Evolutionary conservation across 257 asterid genomes (phyloP).

Genomic region (Plantago major): DNA sequence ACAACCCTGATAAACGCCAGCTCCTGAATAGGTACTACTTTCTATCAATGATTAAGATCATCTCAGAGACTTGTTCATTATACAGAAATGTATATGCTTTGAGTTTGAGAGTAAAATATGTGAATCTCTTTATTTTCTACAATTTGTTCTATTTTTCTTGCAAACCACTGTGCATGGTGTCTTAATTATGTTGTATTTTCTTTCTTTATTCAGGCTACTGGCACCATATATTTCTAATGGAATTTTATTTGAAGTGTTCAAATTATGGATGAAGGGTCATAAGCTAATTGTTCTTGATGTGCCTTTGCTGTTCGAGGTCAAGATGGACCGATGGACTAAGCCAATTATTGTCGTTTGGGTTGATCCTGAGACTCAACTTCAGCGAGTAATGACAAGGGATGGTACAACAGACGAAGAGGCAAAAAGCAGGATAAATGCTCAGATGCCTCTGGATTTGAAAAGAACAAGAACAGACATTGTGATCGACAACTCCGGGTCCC

Average conservation of each 20-base stretch:
- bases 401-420: constrained; percentile 71
- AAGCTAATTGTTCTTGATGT: constrained; percentile 76
- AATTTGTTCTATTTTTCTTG: no score
- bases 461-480: constrained; percentile 62
- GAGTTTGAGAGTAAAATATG: no score
- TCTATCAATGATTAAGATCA: not conserved
- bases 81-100: not conserved
- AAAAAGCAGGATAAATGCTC: constrained; percentile 68
- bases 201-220: constrained; percentile 45
- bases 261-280: constrained; percentile 75
- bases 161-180: no score
- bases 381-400: constrained; percentile 70
- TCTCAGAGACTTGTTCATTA: not conserved
- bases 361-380: constrained; percentile 81
- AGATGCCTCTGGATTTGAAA: constrained; percentile 82
- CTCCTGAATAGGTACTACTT: constrained; percentile 74
- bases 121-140: no score
- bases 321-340: constrained; percentile 79
- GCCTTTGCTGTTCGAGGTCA: constrained; percentile 89
- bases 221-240: constrained; percentile 84
- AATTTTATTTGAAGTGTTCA: constrained; percentile 60
- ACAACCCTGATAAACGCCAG: constrained; percentile 69
- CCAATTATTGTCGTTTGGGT: constrained; percentile 89
- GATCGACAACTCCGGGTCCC: constrained; percentile 69
- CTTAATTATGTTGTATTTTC: not conserved